Evolutionary conservation across 805 yeast species (phyloP).

Genomic region (Naumovozyma castellii): DNA sequence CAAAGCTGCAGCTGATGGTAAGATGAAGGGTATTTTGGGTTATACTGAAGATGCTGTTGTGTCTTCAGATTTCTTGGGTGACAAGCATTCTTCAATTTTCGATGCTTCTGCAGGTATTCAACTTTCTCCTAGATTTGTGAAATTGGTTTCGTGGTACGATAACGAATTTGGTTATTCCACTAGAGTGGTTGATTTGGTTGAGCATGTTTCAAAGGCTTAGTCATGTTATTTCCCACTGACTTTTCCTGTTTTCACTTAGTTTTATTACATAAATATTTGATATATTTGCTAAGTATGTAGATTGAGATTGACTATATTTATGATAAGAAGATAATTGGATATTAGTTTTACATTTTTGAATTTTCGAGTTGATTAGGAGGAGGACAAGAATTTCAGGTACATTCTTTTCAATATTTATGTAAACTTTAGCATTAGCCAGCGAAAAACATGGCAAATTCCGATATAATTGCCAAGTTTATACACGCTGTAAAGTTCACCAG

Average conservation of each 20-base stretch:
- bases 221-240: background rate
- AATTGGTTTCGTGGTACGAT: slow-evolving; percentile 66
- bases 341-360: no score
- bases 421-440: no score
- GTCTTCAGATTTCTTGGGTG: slow-evolving; percentile 58
- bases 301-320: no score
- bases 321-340: no score
- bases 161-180: slow-evolving; percentile 69
- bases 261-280: no score
- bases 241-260: background rate
- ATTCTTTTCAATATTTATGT: no score
- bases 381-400: no score
- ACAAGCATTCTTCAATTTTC: slow-evolving; percentile 53
- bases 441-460: no score
- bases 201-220: slow-evolving; percentile 44
- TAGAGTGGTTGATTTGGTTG: slow-evolving; percentile 64
- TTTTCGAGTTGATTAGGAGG: no score
- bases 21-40: slow-evolving; percentile 53
- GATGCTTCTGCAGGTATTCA: slow-evolving; percentile 64
- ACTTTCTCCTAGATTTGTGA: slow-evolving; percentile 61
- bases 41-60: slow-evolving; percentile 67
- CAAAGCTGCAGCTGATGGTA: slow-evolving; percentile 51
- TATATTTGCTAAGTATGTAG: no score
- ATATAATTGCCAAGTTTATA: no score
- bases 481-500: no score